Percentiles rank a stretch among this genome's conserved stretches.
These are phyloP conservation scores for Magnusiomyces suaveolens DNA, from an alignment of 1,139 yeast species.

Conservation along the genomic window DNA sequence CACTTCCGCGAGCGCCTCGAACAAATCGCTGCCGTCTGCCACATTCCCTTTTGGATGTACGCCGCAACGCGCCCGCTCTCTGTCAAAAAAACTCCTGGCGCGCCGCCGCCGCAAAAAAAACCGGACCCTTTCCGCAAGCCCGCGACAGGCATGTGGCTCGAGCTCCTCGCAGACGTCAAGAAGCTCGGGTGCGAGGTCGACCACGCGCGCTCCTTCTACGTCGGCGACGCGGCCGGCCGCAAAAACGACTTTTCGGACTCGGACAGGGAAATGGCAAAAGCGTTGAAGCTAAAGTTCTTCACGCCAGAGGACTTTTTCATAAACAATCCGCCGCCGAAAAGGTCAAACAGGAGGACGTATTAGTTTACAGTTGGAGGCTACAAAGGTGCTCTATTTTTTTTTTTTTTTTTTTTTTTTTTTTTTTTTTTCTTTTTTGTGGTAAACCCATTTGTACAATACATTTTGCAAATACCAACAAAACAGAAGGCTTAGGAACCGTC, in stretches of 20 bases:
- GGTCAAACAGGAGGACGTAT: neutral
- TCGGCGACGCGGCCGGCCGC: conserved; percentile 98
- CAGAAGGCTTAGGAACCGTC: too few relatives aligned
- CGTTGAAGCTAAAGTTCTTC: conserved; percentile 43
- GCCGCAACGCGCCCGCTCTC: conserved; percentile 36
- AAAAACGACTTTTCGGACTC: conserved; percentile 65
- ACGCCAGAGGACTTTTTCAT: conserved; percentile 59
- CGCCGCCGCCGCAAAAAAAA: conserved; percentile 27
- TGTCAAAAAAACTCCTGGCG: conserved; percentile 8
- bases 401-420: too few relatives aligned
- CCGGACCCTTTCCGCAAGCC: conserved; percentile 62
- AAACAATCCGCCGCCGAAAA: neutral
- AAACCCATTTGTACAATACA: too few relatives aligned
- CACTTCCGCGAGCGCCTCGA: conserved; percentile 42
- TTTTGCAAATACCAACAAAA: too few relatives aligned
- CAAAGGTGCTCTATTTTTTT: too few relatives aligned
- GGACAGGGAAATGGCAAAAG: conserved; percentile 59
- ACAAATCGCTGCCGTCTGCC: conserved; percentile 29
- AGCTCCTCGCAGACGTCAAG: conserved; percentile 34
- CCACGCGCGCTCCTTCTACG: conserved; percentile 46
- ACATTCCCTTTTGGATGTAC: conserved; percentile 43
- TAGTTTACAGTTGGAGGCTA: too few relatives aligned
- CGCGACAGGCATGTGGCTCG: conserved; percentile 57
- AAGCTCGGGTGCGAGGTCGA: conserved; percentile 29
- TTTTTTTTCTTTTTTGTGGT: too few relatives aligned